Evolutionary conservation across 2,329 filamentous ascomycete genomes (phyloP), one percentile per base, ranked within the genome.

Genomic region (Clonostachys sp.): DNA sequence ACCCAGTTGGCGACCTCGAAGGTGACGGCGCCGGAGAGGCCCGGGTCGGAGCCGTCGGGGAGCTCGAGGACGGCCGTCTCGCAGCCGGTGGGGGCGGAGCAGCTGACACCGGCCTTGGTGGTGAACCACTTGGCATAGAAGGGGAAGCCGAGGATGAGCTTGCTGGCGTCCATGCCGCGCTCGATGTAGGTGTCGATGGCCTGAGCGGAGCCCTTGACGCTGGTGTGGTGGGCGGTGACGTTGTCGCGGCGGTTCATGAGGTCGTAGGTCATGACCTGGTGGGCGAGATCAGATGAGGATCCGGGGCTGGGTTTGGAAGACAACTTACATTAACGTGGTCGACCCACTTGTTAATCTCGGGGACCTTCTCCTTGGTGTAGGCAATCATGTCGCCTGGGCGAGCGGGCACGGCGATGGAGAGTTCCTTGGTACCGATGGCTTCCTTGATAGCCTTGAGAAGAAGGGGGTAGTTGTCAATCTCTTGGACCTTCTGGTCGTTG

Each of bases 231-330:
- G 30, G 72, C 74, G 3, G 85, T 89, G 17, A 72, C 62, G 44
- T 69, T 78, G 60, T 88, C 81, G n/a, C 86, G 78, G 12, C 86
- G 81, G 65, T 87, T 88, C 77, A 86, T 84, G 43, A 89, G 60
- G 58, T 89, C 86, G 60, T 89, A 89, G 9, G 78, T 75, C 84
- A 88, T 88, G 52, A 89, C 66, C 64, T 67, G n/a, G 38, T 13
- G 2, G 16, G 1, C 4, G 35, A 12, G 16, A 13, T 20, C 33
- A 44, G 5, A 30, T 16, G 14, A 9, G 12, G 10, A n/a, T 39
- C 10, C 36, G 14, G 17, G 17, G 36, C 7, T 39, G 7, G 36
- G 2, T 8, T 2, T 39, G 34, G 20, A 20, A 16, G 18, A 8
- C 13, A 14, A 54, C 54, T 48, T 42, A 66, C 66, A 44, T 88